A percentile compares a stretch with the other conserved stretches of the same genome.
These are phyloP conservation scores for Triticum timopheevii DNA, from an alignment of 176 grass and related monocot genomes.

Conservation along the genomic window DNA sequence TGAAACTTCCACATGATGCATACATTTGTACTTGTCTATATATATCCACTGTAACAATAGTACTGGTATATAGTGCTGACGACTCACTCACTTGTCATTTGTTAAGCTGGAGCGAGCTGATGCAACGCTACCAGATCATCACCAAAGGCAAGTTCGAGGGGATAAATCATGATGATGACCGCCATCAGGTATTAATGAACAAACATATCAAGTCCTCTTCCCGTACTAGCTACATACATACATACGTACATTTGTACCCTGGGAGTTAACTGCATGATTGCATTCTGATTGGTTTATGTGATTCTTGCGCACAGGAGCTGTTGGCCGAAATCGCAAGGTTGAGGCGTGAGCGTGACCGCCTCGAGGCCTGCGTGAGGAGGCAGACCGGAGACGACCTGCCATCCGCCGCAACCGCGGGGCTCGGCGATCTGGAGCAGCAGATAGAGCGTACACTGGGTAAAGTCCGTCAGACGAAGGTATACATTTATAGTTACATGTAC, in stretches of 20 bases:
- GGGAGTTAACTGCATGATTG: background rate
- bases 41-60: too few species aligned
- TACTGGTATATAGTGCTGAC: too few species aligned
- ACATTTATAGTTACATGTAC: too few species aligned
- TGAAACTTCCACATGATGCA: too few species aligned
- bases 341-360: slow-evolving; percentile 40
- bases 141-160: slow-evolving; percentile 25
- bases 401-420: background rate
- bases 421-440: background rate
- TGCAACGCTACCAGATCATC: slow-evolving; percentile 42
- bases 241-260: background rate
- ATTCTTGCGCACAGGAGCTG: slow-evolving; percentile 24
- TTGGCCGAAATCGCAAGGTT: slow-evolving; percentile 39
- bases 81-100: background rate
- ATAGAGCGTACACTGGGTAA: background rate
- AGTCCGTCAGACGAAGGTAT: background rate
- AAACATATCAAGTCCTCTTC: background rate
- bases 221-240: background rate
- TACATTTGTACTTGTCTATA: too few species aligned
- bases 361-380: slow-evolving; percentile 27
- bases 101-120: slow-evolving; percentile 48
- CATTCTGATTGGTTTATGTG: background rate
- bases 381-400: slow-evolving; percentile 36
- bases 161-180: background rate
- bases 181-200: slow-evolving; percentile 3